phyloP scores from a whole-genome alignment of 2,329 filamentous ascomycete genomes.

The Penicillium griseofulvum region DNA sequence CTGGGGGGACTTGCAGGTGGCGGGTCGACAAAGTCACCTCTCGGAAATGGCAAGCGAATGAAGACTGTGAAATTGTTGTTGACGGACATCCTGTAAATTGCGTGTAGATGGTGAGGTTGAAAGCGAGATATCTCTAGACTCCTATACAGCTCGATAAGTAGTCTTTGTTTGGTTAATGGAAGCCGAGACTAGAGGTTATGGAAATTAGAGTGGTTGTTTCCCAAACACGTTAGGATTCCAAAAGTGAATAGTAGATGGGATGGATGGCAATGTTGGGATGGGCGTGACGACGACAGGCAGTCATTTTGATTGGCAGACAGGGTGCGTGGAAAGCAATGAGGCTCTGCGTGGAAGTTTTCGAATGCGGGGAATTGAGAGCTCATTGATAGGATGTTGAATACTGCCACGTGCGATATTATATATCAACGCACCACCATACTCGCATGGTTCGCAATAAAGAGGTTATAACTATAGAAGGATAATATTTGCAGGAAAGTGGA shows the following conservation, averaged over 20 bases:
- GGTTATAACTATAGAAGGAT: background rate
- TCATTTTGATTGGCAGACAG: constrained; percentile 8
- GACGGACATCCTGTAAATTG: constrained; percentile 12
- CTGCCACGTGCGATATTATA: background rate
- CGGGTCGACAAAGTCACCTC: constrained; percentile 86
- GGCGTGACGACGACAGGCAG: constrained; percentile 5
- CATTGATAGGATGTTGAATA: background rate
- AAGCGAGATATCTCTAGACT: background rate
- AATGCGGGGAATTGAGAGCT: background rate
- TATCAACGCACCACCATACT: background rate
- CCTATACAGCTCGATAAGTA: background rate
- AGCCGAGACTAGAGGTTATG: rapidly evolving
- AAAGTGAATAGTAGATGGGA: background rate
- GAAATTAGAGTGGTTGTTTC: background rate
- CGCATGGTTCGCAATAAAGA: background rate
- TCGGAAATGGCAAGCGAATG: constrained; percentile 82
- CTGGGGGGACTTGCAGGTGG: constrained; percentile 61
- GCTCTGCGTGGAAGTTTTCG: background rate
- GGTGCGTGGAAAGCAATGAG: constrained; percentile 1
- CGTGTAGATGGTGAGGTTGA: constrained; percentile 3
- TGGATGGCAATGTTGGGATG: constrained; percentile 7
- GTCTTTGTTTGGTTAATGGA: background rate
- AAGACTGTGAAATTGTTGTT: constrained; percentile 64
- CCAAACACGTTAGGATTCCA: background rate
- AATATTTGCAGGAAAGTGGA: background rate